Evolutionary conservation across 495 filamentous ascomycete genomes (phyloP).

Genomic region (Neurospora terricola): DNA sequence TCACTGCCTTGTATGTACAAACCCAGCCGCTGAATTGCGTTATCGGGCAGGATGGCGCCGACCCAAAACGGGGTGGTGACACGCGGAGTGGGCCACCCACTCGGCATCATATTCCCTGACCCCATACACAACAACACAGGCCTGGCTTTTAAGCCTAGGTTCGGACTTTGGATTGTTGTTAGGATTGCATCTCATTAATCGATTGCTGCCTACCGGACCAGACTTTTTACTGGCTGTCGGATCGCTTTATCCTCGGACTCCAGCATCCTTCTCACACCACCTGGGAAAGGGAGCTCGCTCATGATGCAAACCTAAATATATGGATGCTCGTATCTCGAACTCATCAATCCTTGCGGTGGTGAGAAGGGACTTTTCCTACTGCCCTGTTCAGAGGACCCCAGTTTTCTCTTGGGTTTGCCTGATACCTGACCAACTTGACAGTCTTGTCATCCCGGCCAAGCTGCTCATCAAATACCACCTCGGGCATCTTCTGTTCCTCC

Average conservation of each 20-base stretch:
- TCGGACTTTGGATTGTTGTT: background rate
- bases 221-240: background rate
- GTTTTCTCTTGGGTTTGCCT: slow-evolving; percentile 75
- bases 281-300: background rate
- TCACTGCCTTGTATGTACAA: background rate
- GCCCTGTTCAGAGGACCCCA: slow-evolving; percentile 89
- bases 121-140: background rate
- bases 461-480: slow-evolving; percentile 74
- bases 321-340: background rate
- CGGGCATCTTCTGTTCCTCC: slow-evolving; percentile 27
- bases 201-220: background rate
- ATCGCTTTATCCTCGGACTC: background rate
- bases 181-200: background rate
- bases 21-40: slow-evolving; percentile 12
- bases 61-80: background rate
- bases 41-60: slow-evolving; percentile 1
- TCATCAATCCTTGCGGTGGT: background rate
- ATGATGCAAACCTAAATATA: background rate
- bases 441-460: slow-evolving; percentile 57
- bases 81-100: slow-evolving; percentile 1
- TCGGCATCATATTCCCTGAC: background rate
- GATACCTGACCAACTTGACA: slow-evolving; percentile 69
- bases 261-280: background rate
- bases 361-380: slow-evolving; percentile 28
- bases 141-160: background rate